Conservation (phyloP, 2,329 filamentous ascomycete species). For the Stemphylium beticola region DNA sequence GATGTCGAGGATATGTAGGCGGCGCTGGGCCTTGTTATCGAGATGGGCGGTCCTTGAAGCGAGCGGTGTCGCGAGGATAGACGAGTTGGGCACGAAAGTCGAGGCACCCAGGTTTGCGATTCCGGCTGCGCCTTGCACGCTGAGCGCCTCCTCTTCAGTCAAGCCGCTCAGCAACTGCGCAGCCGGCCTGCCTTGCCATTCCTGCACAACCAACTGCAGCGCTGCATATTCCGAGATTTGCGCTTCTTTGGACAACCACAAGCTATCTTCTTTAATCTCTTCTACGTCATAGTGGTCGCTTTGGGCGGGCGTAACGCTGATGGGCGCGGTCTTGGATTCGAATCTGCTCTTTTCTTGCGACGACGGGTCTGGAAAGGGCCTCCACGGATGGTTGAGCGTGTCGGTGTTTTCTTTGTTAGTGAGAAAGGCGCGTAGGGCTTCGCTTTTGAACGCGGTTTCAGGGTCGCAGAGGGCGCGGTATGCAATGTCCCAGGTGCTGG, state of each 20-base stretch:
- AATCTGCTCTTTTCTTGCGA: conserved; percentile 72
- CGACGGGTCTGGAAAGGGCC: conserved; percentile 69
- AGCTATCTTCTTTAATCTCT: conserved; percentile 80
- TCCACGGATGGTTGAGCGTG: conserved; percentile 71
- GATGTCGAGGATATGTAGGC: conserved; percentile 70
- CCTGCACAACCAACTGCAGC: conserved; percentile 78
- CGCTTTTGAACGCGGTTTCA: conserved; percentile 50
- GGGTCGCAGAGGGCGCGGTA: conserved; percentile 61
- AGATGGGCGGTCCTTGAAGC: conserved; percentile 52
- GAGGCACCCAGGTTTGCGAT: conserved; percentile 66
- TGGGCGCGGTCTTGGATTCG: conserved; percentile 84
- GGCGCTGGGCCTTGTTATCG: conserved; percentile 66
- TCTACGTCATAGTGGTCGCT: conserved; percentile 74
- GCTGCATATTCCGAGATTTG: conserved; percentile 82
- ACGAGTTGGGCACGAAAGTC: conserved; percentile 53
- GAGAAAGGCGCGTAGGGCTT: conserved; percentile 69
- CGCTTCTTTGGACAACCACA: conserved; percentile 82
- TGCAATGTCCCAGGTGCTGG: conserved; percentile 66
- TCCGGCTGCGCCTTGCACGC: conserved; percentile 75
- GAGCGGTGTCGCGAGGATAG: conserved; percentile 41
- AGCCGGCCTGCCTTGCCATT: conserved; percentile 83
- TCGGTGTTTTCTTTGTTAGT: conserved; percentile 70
- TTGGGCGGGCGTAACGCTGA: conserved; percentile 75
- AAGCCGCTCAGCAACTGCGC: conserved; percentile 73
- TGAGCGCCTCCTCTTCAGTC: conserved; percentile 78